Evolutionary conservation across 225 moss, liverwort and hornwort species (phyloP).

Genomic region (Polytrichum formosum): DNA sequence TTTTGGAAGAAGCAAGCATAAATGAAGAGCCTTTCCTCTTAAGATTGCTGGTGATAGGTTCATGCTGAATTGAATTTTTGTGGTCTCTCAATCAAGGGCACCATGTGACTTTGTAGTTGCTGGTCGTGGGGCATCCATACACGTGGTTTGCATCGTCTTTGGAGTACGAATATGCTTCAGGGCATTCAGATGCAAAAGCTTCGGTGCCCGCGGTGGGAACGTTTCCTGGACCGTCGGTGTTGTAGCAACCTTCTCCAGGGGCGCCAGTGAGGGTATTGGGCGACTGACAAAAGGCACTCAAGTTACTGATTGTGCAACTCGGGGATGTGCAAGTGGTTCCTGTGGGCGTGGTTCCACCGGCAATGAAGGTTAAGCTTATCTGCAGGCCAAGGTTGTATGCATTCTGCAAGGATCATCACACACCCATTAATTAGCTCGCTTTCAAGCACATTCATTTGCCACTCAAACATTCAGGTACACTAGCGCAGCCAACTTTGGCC

Average conservation of each 20-base stretch:
- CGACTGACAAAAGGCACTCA: constrained; percentile 15
- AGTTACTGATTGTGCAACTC: constrained; percentile 29
- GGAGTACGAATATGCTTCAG: constrained; percentile 27
- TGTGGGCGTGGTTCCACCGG: neutral
- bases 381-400: no score
- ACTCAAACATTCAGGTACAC: no score
- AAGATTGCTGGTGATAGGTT: no score
- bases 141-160: constrained; percentile 21
- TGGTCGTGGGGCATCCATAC: constrained; percentile 17
- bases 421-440: no score
- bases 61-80: no score
- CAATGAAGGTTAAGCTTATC: no score
- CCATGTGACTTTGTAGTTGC: constrained; percentile 38
- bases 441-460: no score
- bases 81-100: constrained; percentile 14
- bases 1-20: no score
- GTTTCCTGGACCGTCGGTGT: constrained; percentile 21
- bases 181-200: constrained; percentile 24
- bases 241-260: constrained; percentile 41
- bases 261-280: constrained; percentile 25
- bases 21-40: no score
- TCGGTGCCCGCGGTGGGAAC: constrained; percentile 22
- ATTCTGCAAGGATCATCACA: no score
- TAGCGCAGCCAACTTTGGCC: no score
- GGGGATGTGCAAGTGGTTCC: constrained; percentile 23